Conservation (phyloP, 768 basidiomycete species). For the Collybia sp. region DNA sequence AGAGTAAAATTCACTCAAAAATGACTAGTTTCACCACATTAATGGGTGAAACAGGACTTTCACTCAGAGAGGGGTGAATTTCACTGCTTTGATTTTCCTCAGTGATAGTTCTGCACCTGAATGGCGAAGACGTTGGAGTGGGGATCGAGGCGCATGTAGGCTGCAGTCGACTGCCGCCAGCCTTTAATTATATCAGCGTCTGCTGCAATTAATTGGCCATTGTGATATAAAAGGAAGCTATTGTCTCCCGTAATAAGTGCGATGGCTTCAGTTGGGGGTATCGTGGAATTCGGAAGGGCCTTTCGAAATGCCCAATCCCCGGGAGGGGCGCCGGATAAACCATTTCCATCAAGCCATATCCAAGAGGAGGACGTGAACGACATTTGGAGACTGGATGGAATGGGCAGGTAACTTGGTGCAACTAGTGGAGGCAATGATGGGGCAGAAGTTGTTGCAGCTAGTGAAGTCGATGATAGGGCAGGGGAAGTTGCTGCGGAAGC, state of each 20-base stretch:
- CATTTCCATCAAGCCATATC: constrained; percentile 24
- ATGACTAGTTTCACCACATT: too few species aligned
- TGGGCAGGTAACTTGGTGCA: too few species aligned
- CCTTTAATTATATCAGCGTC: constrained; percentile 14
- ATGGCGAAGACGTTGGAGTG: constrained; percentile 20
- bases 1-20: too few species aligned
- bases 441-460: too few species aligned
- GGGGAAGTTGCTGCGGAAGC: too few species aligned
- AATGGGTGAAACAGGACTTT: too few species aligned
- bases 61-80: too few species aligned
- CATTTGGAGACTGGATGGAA: constrained; percentile 4
- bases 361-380: constrained; percentile 17
- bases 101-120: constrained; percentile 19
- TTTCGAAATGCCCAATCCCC: constrained; percentile 24
- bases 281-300: constrained; percentile 15
- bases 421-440: too few species aligned
- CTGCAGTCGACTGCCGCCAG: constrained; percentile 21
- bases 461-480: too few species aligned
- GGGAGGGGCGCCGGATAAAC: constrained; percentile 13
- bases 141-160: constrained; percentile 11
- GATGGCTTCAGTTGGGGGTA: constrained; percentile 11
- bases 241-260: constrained; percentile 22
- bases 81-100: too few species aligned
- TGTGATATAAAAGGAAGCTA: constrained; percentile 21
- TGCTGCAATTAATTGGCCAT: constrained; percentile 18